Conservation (phyloP, 202 grass and related monocot genomes). For the Eragrostis tef region DNA sequence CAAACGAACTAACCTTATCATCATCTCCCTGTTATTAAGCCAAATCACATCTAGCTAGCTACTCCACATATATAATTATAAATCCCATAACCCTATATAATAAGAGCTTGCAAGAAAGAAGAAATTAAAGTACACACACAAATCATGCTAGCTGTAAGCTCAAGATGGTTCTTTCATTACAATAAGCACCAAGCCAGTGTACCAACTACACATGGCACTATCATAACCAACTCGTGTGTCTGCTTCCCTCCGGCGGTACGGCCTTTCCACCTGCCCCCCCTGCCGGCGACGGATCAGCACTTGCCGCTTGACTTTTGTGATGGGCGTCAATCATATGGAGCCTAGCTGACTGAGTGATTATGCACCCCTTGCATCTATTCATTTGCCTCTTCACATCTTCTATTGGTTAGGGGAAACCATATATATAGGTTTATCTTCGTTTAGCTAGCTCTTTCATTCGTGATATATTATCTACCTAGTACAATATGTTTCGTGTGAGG, state of each 20-base stretch:
- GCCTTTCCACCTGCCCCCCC: conserved; percentile 34
- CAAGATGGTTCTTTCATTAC: neutral
- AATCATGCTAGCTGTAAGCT: neutral
- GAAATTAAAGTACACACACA: neutral
- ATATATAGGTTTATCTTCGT: neutral
- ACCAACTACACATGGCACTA: conserved; percentile 23
- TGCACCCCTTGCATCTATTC: neutral
- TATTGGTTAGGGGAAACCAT: neutral
- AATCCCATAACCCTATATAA: neutral
- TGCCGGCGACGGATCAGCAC: neutral
- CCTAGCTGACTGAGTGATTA: neutral
- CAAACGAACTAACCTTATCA: neutral
- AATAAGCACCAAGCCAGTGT: neutral
- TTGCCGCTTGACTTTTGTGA: conserved; percentile 7
- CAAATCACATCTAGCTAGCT: conserved; percentile 17
- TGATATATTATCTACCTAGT: neutral
- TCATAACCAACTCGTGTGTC: neutral
- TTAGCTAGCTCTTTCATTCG: neutral
- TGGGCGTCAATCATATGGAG: neutral
- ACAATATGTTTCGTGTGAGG: neutral
- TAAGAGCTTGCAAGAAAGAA: neutral
- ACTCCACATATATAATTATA: conserved; percentile 12
- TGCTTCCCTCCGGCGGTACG: conserved; percentile 8
- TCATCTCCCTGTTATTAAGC: neutral
- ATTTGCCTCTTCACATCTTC: no score